Evolutionary conservation across 202 grass and related monocot species (phyloP).

Genomic region (Carex sylvatica): DNA sequence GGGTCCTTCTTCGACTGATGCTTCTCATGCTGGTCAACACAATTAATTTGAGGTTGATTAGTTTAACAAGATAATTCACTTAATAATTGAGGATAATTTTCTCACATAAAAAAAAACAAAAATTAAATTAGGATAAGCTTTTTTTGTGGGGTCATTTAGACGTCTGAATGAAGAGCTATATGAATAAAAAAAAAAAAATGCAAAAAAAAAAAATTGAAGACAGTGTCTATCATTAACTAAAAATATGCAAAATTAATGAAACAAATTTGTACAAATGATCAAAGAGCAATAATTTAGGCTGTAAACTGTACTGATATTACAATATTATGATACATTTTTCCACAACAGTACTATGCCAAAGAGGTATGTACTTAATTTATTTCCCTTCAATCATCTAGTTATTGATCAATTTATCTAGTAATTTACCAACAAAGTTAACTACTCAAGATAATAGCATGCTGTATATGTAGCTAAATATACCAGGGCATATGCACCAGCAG

Average conservation of each 20-base stretch:
- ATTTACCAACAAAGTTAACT: neutral
- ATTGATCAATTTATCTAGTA: neutral
- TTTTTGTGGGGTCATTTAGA: neutral
- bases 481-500: constrained; percentile 53
- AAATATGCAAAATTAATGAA: neutral
- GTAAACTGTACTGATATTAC: neutral
- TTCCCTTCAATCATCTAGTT: neutral
- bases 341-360: neutral
- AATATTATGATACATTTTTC: neutral
- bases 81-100: neutral
- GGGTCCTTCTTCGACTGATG: constrained; percentile 66
- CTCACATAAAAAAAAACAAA: neutral
- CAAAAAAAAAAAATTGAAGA: neutral
- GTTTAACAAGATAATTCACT: neutral
- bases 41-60: neutral
- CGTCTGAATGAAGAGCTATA: neutral
- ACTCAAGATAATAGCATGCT: neutral
- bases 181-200: neutral
- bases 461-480: constrained; percentile 18
- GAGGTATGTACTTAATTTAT: neutral
- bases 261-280: neutral
- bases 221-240: neutral
- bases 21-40: constrained; percentile 59
- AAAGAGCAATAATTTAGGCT: neutral
- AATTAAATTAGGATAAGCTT: neutral